Base-by-base conservation (phyloP, 305 asterid species). In the Fraxinus platypoda region DNA sequence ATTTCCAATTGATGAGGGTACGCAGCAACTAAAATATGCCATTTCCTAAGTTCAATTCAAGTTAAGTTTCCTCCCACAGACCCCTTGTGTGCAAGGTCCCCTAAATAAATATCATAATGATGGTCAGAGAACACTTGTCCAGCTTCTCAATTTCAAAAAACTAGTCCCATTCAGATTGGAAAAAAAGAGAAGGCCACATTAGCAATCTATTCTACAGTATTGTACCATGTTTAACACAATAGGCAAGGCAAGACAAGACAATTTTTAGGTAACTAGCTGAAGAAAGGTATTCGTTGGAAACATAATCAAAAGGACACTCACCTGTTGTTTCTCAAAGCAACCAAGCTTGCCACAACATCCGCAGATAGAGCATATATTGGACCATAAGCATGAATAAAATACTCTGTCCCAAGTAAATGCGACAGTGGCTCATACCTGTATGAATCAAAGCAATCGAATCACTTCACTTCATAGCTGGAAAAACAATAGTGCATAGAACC, bases 301-400 rank as follows among this genome's bases (percentile, higher is more conserved):
- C 30, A 76, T 57, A 74, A 73, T 31, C 82, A 77, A 75, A 88
- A 88, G 75, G 54, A 33, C 78, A 86, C 97, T 88, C 79, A 84
- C 99, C 94, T 91, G 91, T 90, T 83, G 84, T 91, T 90, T 84
- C 78, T 85, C 26, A 97, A 88, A 75, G 96, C 98, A 86, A 89
- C 96, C 93, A 97, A 87, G 91, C 98, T 97, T 68, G 95, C 94
- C 21, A 94, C 99, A 33, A 97, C 98, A 80, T 94, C 98, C 4
- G 94, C 95, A 49, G 98, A 94, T 77, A 97, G 95, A 83, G 98
- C 99, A 91, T 97, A 94, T 57, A 97, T 91, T 74, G 99, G 99
- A 70, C 98, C 99, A 76, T 97, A 97, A 59, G 98, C 99, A 66
- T 97, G 98, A 77, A 97, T 92, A 87, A 97, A 97, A 83, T 97